A percentile compares a stretch with the other conserved stretches of the same genome.
phyloP scores from a whole-genome alignment of 768 basidiomycete genomes.

The Lyophyllum shimeji region DNA sequence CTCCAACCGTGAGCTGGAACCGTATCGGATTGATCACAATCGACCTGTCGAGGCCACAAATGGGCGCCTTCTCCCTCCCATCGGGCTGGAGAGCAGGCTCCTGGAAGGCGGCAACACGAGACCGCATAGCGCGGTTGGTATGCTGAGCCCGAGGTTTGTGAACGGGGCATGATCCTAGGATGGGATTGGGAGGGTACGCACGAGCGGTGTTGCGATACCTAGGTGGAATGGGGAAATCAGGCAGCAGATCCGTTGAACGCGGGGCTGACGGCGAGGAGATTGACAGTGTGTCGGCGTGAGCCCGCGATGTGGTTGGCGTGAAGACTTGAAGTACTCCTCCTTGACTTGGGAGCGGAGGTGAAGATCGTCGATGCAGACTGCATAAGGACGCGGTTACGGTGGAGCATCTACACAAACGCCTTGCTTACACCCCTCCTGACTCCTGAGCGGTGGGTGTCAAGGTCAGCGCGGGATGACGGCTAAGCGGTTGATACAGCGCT shows the following conservation, averaged over 20 bases:
- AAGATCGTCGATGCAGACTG: background rate
- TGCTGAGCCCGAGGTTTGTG: background rate
- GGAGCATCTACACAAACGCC: background rate
- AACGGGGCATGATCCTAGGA: background rate
- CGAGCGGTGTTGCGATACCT: background rate
- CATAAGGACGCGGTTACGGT: background rate
- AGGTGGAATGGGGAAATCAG: background rate
- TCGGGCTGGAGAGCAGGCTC: background rate
- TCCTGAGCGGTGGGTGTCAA: no score
- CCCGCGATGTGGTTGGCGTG: background rate
- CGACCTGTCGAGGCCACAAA: conserved; percentile 56
- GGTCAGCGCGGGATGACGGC: no score
- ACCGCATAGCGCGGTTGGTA: background rate
- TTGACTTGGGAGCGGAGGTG: background rate
- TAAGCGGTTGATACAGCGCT: no score
- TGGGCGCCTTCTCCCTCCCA: conserved; percentile 18
- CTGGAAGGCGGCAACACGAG: background rate
- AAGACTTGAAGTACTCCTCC: background rate
- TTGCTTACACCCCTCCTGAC: no score
- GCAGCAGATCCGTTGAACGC: background rate
- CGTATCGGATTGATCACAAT: conserved; percentile 58
- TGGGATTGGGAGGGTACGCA: background rate
- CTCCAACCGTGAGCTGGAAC: conserved; percentile 75
- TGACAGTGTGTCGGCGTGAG: background rate
- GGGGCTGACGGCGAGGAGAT: background rate